Base-by-base conservation (phyloP, 116 monocot species). In the Thalassia testudinum region DNA sequence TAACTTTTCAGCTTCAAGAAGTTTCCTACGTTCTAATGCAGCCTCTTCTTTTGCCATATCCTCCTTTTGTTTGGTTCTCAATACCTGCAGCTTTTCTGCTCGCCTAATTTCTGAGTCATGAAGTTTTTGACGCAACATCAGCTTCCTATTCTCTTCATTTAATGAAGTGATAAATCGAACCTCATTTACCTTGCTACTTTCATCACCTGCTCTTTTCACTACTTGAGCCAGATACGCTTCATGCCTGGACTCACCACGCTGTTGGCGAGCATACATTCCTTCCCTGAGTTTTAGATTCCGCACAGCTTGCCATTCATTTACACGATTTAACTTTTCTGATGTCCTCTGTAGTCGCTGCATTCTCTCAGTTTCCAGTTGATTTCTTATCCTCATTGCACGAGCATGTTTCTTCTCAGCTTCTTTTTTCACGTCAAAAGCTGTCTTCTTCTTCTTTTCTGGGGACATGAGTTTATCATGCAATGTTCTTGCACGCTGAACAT, bases 131-230 rank as follows among this genome's bases (percentile, higher is more conserved):
- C 84, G 80, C 52, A 95, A 49, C 18, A 84, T 85, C 27, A 87
- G 53, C 62, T 95, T 95, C 71, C 81, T 95, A 59, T 95, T 95
- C 68, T 85, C 88, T 68, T 95, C 93, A 63, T 87, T 95, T 60
- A 95, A 66, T 66, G 93, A 87, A 59, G 93, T 95, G 62, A 95
- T 95, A 58, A 95, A 95, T n/a, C 93, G 80, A 62, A 95, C 93
- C 70, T 95, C 93, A 34, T 87, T 95, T 61, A 95, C 93, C 56
- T 95, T 95, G 67, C 78, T 88, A 63, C 93, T 95, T 75, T 95
- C 93, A 77, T 95, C 93, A 62, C 93, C 85, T 72, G 93, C 93
- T 72, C 84, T 84, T 66, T 56, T 77, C 26, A 60, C 84, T 51
- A 95, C 93, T 71, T 88, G 85, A 67, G 93, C 93, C 64, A 95